Base-by-base conservation (phyloP, 345 rosid species). In the Camelina neglecta region DNA sequence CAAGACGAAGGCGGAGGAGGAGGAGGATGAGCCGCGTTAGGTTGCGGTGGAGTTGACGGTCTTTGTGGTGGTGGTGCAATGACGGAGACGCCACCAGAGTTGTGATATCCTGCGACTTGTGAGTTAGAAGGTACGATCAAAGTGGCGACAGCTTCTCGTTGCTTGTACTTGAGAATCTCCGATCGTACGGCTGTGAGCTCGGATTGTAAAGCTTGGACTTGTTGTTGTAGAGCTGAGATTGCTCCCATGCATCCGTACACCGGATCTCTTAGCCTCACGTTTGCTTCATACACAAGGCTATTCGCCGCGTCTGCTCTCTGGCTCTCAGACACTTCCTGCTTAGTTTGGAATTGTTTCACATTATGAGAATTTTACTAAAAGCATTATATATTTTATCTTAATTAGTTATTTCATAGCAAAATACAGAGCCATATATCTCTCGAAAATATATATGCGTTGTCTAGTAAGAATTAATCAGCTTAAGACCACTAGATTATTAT, bases 221-320 rank as follows among this genome's bases (percentile, higher is more conserved):
- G 96, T 42, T 95, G 99, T 48, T 95, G 97, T 69, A 95, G 79
- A 44, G 93, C 86, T 63, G 96, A 95, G 44, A 95, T 92, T 69
- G 96, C 99, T 47, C 99, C 98, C 96, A 90, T 88, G 86, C 99
- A 92, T 7, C 99, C 99, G 63, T 95, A 90, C 29, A 95, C 91
- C 0, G 99, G 97, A 78, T 95, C 99, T 84, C 97, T 81, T 58
- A 95, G 85, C 85, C 99, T 85, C 80, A 92, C 90, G 66, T 95
- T 95, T 20, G 99, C 99, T 75, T 95, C 99, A 59, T 88, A 92
- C 24, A 95, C 97, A 0, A 95, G 96, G 73, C 97, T 95, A 69
- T 92, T 92, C 5, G 97, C 97, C 0, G 97, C 85, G 57, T 95
- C 97, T 1, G 90, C 88, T 78, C 97, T 86, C 61, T 92, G 97